Conservation (phyloP, 2,329 filamentous ascomycete species). For the Colletotrichum coccodes region DNA sequence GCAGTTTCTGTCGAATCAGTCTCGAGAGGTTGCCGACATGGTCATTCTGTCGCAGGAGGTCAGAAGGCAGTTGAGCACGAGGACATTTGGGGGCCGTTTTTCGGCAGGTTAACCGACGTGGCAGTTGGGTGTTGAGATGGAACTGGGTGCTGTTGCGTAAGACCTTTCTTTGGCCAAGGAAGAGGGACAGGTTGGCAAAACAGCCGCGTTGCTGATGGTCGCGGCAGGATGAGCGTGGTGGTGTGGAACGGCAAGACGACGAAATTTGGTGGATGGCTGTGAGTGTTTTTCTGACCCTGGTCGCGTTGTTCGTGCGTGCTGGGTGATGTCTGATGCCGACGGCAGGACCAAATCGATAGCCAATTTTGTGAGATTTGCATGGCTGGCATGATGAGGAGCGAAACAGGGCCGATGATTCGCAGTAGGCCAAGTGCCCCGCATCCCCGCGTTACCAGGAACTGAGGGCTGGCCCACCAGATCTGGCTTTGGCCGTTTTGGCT, state of each 20-base stretch:
- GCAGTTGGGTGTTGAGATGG: neutral
- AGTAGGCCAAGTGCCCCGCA: conserved; percentile 29
- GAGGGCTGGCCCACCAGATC: conserved; percentile 28
- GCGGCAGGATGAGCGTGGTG: conserved; percentile 2
- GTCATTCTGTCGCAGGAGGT: neutral
- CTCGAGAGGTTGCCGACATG: neutral
- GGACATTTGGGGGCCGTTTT: neutral
- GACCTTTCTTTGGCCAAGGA: neutral
- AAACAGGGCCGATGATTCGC: conserved; percentile 31
- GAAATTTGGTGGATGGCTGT: neutral
- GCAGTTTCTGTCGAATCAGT: neutral
- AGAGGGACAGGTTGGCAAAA: neutral
- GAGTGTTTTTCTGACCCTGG: neutral
- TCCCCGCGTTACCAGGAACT: conserved; percentile 31
- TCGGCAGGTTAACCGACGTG: conserved; percentile 17
- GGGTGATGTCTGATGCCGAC: neutral
- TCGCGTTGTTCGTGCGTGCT: neutral
- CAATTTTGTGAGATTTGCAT: conserved; percentile 4
- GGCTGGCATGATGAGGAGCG: conserved; percentile 4
- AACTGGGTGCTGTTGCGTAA: neutral
- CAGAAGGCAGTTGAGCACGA: conserved; percentile 12
- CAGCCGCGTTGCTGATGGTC: neutral
- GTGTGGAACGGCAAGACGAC: conserved; percentile 1
- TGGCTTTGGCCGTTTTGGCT: neutral
- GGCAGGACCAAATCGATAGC: conserved; percentile 4